A percentile compares a stretch with the other conserved stretches of the same genome.
phyloP scores from a whole-genome alignment of 83 land plant species.

The Picea engelmannii region DNA sequence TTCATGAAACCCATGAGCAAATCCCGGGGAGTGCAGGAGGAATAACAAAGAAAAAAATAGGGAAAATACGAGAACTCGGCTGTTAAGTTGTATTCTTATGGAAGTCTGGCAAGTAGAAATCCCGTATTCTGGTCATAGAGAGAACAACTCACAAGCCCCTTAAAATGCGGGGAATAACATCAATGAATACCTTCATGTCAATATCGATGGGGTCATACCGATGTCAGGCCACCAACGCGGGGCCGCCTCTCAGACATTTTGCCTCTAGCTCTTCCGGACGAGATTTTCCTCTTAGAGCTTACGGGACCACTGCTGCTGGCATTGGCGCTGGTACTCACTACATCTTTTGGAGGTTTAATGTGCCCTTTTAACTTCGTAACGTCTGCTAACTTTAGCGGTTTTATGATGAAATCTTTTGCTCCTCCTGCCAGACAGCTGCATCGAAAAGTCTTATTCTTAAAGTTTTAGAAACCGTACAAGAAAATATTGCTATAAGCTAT shows the following conservation, averaged over 20 bases:
- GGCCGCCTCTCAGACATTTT: neutral
- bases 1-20: too few species aligned
- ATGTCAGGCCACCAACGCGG: neutral
- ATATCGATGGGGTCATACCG: neutral
- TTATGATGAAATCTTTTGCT: neutral
- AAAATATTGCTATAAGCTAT: too few species aligned
- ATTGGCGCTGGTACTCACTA: neutral
- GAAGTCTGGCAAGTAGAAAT: too few species aligned
- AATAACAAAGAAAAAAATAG: too few species aligned
- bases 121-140: too few species aligned
- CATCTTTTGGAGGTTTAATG: neutral
- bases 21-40: too few species aligned
- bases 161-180: too few species aligned
- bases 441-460: neutral
- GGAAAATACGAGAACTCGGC: too few species aligned
- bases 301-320: neutral
- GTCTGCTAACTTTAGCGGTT: neutral
- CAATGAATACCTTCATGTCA: too few species aligned
- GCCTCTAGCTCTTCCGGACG: neutral
- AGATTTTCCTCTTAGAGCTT: neutral
- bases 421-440: conserved; percentile 7
- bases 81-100: too few species aligned
- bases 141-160: too few species aligned
- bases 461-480: too few species aligned
- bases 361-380: neutral